Evolutionary conservation across 805 yeast species (phyloP).

Genomic region (Candida orba): DNA sequence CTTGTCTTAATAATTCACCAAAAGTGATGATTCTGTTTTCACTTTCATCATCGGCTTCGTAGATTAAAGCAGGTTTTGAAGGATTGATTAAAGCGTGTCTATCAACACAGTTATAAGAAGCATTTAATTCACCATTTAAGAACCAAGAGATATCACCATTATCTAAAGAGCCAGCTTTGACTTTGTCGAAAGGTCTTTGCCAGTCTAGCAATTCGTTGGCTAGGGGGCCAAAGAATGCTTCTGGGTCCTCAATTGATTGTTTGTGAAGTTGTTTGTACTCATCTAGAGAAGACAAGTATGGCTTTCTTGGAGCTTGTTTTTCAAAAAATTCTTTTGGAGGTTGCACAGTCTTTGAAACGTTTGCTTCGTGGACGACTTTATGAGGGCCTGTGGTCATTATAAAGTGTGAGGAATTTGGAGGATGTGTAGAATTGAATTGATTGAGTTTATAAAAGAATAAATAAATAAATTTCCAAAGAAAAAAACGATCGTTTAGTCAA

Average conservation of each 20-base stretch:
- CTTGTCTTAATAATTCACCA: slow-evolving; percentile 79
- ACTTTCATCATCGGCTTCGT: slow-evolving; percentile 88
- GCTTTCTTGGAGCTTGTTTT: slow-evolving; percentile 31
- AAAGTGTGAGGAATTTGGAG: neutral
- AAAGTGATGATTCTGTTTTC: slow-evolving; percentile 72
- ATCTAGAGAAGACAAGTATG: slow-evolving; percentile 32
- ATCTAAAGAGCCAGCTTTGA: slow-evolving; percentile 48
- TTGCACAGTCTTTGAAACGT: slow-evolving; percentile 24
- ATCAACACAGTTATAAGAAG: slow-evolving; percentile 89
- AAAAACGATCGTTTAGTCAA: too few relatives aligned
- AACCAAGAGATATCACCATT: slow-evolving; percentile 91
- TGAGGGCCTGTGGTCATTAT: slow-evolving; percentile 20
- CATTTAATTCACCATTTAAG: slow-evolving; percentile 86
- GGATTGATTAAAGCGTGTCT: slow-evolving; percentile 90
- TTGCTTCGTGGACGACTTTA: slow-evolving; percentile 35
- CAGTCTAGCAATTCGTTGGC: slow-evolving; percentile 71
- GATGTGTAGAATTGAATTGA: too few relatives aligned
- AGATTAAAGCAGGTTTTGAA: slow-evolving; percentile 74
- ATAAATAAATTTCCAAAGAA: too few relatives aligned
- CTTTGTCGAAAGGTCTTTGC: slow-evolving; percentile 71
- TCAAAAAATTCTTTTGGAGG: slow-evolving; percentile 33
- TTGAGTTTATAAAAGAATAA: too few relatives aligned
- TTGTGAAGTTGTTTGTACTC: slow-evolving; percentile 66
- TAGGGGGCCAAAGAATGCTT: slow-evolving; percentile 66
- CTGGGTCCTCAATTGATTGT: slow-evolving; percentile 75